phyloP scores from a whole-genome alignment of 148 eudicot species.

The Cornus kousa region DNA sequence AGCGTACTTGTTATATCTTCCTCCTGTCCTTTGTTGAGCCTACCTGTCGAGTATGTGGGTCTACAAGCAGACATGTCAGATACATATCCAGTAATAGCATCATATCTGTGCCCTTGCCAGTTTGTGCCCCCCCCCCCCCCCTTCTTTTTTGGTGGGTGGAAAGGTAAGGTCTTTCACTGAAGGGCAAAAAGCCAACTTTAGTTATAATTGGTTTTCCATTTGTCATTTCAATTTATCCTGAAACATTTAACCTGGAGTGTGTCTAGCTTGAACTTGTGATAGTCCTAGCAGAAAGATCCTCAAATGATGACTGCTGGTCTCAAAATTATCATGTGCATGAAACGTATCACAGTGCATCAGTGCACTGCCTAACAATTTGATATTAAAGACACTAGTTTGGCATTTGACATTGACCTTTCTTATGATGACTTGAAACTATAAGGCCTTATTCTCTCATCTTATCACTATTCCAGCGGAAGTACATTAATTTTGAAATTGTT shows the following conservation, averaged over 20 bases:
- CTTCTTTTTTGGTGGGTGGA: too few species aligned
- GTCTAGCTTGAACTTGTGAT: background rate
- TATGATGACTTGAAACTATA: background rate
- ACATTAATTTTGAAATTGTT: background rate
- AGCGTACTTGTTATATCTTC: background rate
- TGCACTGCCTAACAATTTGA: background rate
- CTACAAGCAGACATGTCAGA: background rate
- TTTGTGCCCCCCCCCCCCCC: background rate
- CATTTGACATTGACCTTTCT: background rate
- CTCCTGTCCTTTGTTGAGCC: background rate
- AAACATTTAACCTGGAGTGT: background rate
- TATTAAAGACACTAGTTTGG: background rate
- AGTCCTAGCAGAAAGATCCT: background rate
- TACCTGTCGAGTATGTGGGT: background rate
- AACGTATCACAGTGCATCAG: background rate
- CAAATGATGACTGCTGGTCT: background rate
- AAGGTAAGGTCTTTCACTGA: too few species aligned
- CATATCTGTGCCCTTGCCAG: background rate
- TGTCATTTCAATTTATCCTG: background rate
- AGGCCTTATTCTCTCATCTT: background rate
- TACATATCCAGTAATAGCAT: background rate
- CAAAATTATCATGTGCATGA: background rate
- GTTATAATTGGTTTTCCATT: background rate
- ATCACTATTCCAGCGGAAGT: background rate
- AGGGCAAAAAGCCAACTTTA: too few species aligned